Evolutionary conservation across 2,329 filamentous ascomycete genomes (phyloP), one percentile per base, ranked within the genome.

Genomic region (Neoascochyta sp.): DNA sequence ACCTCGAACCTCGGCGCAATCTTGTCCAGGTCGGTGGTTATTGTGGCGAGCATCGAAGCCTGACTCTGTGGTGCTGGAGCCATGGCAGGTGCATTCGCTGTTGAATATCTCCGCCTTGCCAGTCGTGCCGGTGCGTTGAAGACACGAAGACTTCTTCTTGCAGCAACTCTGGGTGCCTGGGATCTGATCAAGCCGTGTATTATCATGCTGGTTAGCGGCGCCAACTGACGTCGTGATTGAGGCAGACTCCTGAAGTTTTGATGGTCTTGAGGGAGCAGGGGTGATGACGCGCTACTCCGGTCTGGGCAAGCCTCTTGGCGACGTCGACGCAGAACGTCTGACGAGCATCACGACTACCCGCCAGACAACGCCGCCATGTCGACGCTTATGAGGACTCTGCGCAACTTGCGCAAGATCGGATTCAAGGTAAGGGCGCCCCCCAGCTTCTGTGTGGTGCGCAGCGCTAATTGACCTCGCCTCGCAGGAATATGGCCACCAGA

Each of bases 1-100:
- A 98, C 73, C 57, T 89, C 85, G 50, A 98, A 95, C 24, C 85
- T 82, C n/a, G 92, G 92, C 3, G 89, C 84, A 43, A 96, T 78
- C 49, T 76, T 83, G 62, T 98, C 92, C 39, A 98, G 69, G 62
- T 98, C 89, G 23, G 71, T 69, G 9, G 77, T 81, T 32, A 85
- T 72, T 9, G 70, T 69, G 10, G 74, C 77, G 27, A 84, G 63
- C 52, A 73, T 68, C 7, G 70, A 68, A 18, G 49, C 65, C 64
- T 57, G 76, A 61, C 57, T 84, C 41, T 51, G 65, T 24, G 57
- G 48, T 35, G 45, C 32, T 29, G 57, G 41, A 36, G 48, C 36
- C 40, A 50, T 56, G 2, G 47, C 29, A 37, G 54, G 33, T 29
- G 53, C 36, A 39, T 47, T 54, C 27, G 55, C 45, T 22, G 59